Evolutionary conservation across 1,284 basidiomycete species (phyloP).

Genomic region (Boletellus deceptivus): DNA sequence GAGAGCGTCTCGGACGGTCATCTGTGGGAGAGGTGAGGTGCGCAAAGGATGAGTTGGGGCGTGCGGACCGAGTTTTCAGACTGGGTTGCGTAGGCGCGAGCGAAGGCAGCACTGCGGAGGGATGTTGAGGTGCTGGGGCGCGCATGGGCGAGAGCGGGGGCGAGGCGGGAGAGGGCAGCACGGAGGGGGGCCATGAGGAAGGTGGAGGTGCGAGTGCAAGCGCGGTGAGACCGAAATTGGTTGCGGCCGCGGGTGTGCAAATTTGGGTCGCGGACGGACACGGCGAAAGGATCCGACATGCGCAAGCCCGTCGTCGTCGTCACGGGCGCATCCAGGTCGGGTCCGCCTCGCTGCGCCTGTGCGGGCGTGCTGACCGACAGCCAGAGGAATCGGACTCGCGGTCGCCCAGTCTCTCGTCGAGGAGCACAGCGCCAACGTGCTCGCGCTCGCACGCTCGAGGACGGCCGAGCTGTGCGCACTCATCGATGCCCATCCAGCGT

Average conservation of each 20-base stretch:
- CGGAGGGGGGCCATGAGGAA: constrained; percentile 60
- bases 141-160: constrained; percentile 51
- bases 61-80: constrained; percentile 55
- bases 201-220: constrained; percentile 14
- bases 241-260: constrained; percentile 7
- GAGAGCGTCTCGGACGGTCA: constrained; percentile 98
- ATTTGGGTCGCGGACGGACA: constrained; percentile 31
- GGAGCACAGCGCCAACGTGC: constrained; percentile 62
- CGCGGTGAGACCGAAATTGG: too few species aligned
- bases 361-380: constrained; percentile 6
- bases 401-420: constrained; percentile 61
- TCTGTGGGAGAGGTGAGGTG: constrained; percentile 44
- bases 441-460: constrained; percentile 71
- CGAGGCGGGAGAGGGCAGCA: constrained; percentile 62
- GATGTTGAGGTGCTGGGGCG: constrained; percentile 39
- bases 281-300: constrained; percentile 24
- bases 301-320: constrained; percentile 57
- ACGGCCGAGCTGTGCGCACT: constrained; percentile 64
- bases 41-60: background rate
- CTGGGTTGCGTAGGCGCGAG: constrained; percentile 64
- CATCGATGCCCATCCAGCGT: constrained; percentile 38
- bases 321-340: constrained; percentile 75
- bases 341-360: background rate
- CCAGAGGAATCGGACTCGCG: constrained; percentile 82
- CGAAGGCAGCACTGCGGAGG: constrained; percentile 42